Conservation (phyloP, 2,329 filamentous ascomycete species). For the Sordariomycetes sp. region DNA sequence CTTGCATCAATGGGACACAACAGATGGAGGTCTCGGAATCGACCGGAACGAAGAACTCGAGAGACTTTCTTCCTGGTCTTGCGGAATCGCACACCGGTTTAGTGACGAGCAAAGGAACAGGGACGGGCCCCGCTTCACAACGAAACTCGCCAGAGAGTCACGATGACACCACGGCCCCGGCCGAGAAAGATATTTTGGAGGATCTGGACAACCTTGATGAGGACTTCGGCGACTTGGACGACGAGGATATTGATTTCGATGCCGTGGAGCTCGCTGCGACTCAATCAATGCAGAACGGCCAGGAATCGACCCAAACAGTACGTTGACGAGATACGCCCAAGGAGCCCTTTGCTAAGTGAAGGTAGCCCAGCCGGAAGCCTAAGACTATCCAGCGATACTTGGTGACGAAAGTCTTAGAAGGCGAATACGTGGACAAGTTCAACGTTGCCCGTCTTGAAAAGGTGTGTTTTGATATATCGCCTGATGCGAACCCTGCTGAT, state of each 20-base stretch:
- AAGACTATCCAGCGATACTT: slow-evolving; percentile 82
- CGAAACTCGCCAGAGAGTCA: slow-evolving; percentile 7
- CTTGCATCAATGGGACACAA: slow-evolving; percentile 24
- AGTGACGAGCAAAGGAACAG: background rate
- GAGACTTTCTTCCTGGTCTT: too few species aligned
- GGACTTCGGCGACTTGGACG: slow-evolving; percentile 36
- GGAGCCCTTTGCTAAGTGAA: slow-evolving; percentile 49
- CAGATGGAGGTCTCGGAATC: background rate
- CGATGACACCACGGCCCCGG: slow-evolving; percentile 9
- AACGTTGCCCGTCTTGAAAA: slow-evolving; percentile 59
- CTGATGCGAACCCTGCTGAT: slow-evolving; percentile 9
- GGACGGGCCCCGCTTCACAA: background rate
- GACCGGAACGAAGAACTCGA: background rate
- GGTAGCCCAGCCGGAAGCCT: slow-evolving; percentile 57
- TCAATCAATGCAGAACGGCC: slow-evolving; percentile 41
- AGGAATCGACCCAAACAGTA: slow-evolving; percentile 22
- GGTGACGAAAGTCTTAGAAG: slow-evolving; percentile 63
- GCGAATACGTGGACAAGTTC: slow-evolving; percentile 55
- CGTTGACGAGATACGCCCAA: slow-evolving; percentile 14
- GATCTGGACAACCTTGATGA: slow-evolving; percentile 10
- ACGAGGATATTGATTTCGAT: slow-evolving; percentile 72
- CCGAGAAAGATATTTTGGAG: slow-evolving; percentile 2
- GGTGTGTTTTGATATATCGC: slow-evolving; percentile 34
- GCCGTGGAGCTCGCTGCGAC: slow-evolving; percentile 65
- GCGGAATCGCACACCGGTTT: too few species aligned